Evolutionary conservation across 2,329 filamentous ascomycete species (phyloP).

Genomic region (Sordariomycetes sp.): DNA sequence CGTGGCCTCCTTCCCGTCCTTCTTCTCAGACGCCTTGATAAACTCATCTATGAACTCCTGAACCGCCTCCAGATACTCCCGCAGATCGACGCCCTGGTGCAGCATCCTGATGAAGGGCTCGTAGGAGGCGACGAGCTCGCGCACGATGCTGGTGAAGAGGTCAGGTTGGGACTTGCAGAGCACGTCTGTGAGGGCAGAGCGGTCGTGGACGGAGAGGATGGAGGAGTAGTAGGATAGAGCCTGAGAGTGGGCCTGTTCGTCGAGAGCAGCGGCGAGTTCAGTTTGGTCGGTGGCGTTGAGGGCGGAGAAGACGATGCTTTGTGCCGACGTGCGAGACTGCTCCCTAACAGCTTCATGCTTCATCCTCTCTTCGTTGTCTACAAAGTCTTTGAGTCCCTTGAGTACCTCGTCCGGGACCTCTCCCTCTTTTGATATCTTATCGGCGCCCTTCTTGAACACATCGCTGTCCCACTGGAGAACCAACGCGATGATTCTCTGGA

Average conservation of each 20-base stretch:
- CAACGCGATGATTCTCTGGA: slow-evolving; percentile 68
- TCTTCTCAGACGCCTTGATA: slow-evolving; percentile 41
- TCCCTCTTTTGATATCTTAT: slow-evolving; percentile 51
- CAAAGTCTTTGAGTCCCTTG: slow-evolving; percentile 48
- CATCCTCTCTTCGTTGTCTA: slow-evolving; percentile 37
- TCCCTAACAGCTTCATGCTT: slow-evolving; percentile 51
- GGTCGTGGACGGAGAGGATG: slow-evolving; percentile 62
- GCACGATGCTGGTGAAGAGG: slow-evolving; percentile 58
- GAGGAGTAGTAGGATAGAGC: slow-evolving; percentile 64
- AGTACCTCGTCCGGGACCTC: slow-evolving; percentile 49
- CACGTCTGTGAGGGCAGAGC: slow-evolving; percentile 58
- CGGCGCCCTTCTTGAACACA: slow-evolving; percentile 57
- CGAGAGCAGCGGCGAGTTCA: slow-evolving; percentile 32
- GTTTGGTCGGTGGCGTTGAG: slow-evolving; percentile 41
- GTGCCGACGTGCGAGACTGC: slow-evolving; percentile 36
- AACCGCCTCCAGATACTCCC: slow-evolving; percentile 56
- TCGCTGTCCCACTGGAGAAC: slow-evolving; percentile 64
- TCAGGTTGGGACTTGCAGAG: slow-evolving; percentile 64
- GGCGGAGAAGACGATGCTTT: slow-evolving; percentile 61
- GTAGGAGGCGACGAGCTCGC: slow-evolving; percentile 56
- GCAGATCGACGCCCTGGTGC: slow-evolving; percentile 63
- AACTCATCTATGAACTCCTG: slow-evolving; percentile 65
- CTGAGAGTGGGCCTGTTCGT: slow-evolving; percentile 50
- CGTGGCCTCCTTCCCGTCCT: slow-evolving; percentile 32
- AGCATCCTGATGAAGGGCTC: slow-evolving; percentile 66